These are phyloP conservation scores for Umbelopsis sp. DNA, from an alignment of 192 early-diverging fungal genomes.

Conservation along the genomic window DNA sequence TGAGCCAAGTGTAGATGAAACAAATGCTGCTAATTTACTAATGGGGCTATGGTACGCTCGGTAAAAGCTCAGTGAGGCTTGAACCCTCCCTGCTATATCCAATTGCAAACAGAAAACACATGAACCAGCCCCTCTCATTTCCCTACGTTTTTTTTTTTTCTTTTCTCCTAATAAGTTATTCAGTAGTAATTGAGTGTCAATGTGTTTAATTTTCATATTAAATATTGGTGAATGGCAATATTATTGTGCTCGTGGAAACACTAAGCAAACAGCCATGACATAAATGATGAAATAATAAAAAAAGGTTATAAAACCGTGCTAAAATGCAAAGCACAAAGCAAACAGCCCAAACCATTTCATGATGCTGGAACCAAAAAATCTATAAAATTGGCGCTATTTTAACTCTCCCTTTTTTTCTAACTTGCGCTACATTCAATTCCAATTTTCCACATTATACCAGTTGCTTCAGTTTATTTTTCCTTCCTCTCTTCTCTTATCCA, in stretches of 20 bases:
- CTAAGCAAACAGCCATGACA: too few relatives aligned
- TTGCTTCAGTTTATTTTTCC: neutral
- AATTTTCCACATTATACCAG: too few relatives aligned
- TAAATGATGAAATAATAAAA: too few relatives aligned
- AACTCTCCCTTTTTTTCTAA: constrained; percentile 1
- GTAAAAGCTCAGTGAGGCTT: neutral
- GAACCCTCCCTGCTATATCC: neutral
- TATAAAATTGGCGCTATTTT: neutral
- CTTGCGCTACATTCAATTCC: neutral
- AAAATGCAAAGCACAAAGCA: too few relatives aligned
- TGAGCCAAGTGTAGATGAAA: constrained; percentile 10
- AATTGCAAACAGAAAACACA: too few relatives aligned
- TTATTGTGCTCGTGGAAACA: too few relatives aligned
- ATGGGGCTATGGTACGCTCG: constrained; percentile 14
- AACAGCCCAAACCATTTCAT: too few relatives aligned
- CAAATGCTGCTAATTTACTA: neutral
- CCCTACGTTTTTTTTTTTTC: neutral
- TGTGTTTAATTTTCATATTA: neutral
- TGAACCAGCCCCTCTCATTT: neutral
- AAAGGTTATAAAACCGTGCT: too few relatives aligned
- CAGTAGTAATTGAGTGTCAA: neutral
- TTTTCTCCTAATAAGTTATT: neutral
- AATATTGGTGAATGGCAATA: too few relatives aligned
- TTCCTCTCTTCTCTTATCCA: neutral
- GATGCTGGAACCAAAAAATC: too few relatives aligned